phyloP scores from a whole-genome alignment of 495 filamentous ascomycete species.

The Tuber indicum region DNA sequence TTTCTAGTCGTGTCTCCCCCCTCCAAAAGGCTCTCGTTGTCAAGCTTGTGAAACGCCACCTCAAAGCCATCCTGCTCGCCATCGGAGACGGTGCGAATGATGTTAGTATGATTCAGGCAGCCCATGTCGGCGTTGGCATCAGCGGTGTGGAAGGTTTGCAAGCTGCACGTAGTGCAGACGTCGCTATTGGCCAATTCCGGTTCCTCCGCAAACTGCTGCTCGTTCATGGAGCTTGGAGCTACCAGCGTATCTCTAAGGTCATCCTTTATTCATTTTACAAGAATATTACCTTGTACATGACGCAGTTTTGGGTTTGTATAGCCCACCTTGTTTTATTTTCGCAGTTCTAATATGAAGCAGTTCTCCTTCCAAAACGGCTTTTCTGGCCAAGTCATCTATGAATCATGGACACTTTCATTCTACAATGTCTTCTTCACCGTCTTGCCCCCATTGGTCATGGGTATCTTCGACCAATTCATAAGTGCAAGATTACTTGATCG shows the following conservation, averaged over 20 bases:
- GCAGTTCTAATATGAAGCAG: slow-evolving; percentile 43
- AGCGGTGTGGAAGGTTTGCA: slow-evolving; percentile 98
- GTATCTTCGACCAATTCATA: slow-evolving; percentile 97
- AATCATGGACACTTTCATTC: slow-evolving; percentile 97
- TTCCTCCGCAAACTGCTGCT: slow-evolving; percentile 91
- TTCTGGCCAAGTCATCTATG: slow-evolving; percentile 96
- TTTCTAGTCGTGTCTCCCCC: slow-evolving; percentile 78
- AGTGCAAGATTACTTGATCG: slow-evolving; percentile 92
- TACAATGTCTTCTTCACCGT: slow-evolving; percentile 99
- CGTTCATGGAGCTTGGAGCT: slow-evolving; percentile 96
- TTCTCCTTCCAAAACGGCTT: slow-evolving; percentile 98
- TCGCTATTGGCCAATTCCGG: slow-evolving; percentile 93
- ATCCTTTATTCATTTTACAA: slow-evolving; percentile 99
- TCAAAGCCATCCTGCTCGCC: slow-evolving; percentile 84
- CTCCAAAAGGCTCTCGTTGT: slow-evolving; percentile 97
- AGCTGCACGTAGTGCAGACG: slow-evolving; percentile 90
- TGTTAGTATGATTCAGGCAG: slow-evolving; percentile 98
- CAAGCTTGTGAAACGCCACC: slow-evolving; percentile 94
- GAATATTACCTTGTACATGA: slow-evolving; percentile 97
- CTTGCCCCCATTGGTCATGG: slow-evolving; percentile 86
- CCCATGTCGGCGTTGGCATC: slow-evolving; percentile 97
- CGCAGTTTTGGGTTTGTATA: slow-evolving; percentile 88
- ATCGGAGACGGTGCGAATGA: slow-evolving; percentile 99
- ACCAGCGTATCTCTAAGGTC: slow-evolving; percentile 90
- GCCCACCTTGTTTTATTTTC: neutral